Base-by-base conservation (phyloP, 2,329 filamentous ascomycete genomes). In the Fusarium irregulare region DNA sequence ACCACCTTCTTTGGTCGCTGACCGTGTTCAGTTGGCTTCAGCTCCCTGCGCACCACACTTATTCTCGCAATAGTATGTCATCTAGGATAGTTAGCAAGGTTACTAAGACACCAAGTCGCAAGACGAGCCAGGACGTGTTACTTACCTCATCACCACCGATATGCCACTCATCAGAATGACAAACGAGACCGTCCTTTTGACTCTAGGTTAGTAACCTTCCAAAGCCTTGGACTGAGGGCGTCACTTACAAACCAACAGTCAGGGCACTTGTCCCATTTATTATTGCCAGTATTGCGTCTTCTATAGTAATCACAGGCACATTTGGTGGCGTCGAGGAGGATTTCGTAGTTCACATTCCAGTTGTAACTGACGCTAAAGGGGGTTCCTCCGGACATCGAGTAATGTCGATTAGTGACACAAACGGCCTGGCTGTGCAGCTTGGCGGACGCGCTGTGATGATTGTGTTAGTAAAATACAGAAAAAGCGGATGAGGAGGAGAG, bases 131-230 rank as follows among this genome's bases (percentile, higher is more conserved):
- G 6, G 2, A 30, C 4, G 14, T 3, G 11, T 18, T 18, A 41
- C 53, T 71, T 20, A 71, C 68, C 60, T 71, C 68, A 21, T 71
- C 68, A 37, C 68, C 68, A 12, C 68, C 68, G 44, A 71, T 71
- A 21, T 71, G 68, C 64, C 64, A 61, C n/a, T n/a, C 56, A 0
- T n/a, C 23, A 11, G 68, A 71, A 10, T 56, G 45, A 13, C 64
- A 71, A n/a, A 28, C 40, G 5, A 58, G 55, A 6, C 68, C 68
- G 10, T 71, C 68, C 68, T 71, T 14, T 34, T 18, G 6, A 11
- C 16, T 1, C 7, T 25, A 6, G 7, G 10, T 58, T 42, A 32
- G 21, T 12, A 1, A 4, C 13, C 12, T 4, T 7, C 18, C 21
- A 34, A 5, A 4, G 10, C 4, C 5, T 2, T 4, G 12, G 4